These are phyloP conservation scores for Drosera capensis DNA, from an alignment of 148 eudicot genomes.

Conservation along the genomic window DNA sequence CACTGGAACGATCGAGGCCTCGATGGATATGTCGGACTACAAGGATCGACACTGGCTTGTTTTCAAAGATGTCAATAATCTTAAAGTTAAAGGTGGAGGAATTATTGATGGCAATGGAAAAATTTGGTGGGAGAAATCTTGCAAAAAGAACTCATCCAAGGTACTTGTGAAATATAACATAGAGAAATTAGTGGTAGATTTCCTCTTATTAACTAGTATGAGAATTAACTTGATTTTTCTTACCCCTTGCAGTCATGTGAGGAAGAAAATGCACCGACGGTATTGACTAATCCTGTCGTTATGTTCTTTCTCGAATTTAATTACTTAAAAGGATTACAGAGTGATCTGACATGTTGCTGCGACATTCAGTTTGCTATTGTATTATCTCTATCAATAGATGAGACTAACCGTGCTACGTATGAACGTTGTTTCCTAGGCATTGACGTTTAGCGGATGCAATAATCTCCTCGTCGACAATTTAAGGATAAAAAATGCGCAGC, in stretches of 20 bases:
- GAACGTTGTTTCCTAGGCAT: conserved; percentile 28
- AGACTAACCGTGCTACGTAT: not conserved
- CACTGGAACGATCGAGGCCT: too few relatives aligned
- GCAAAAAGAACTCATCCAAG: conserved; percentile 37
- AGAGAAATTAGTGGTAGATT: not conserved
- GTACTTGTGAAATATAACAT: conserved; percentile 32
- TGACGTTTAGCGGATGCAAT: conserved; percentile 44
- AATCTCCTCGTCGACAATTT: conserved; percentile 37
- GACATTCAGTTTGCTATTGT: too few relatives aligned
- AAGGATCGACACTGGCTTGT: too few relatives aligned
- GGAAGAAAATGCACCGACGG: too few relatives aligned
- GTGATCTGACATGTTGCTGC: too few relatives aligned
- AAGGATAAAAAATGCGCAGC: conserved; percentile 45
- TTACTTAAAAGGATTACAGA: too few relatives aligned
- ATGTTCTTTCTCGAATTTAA: too few relatives aligned
- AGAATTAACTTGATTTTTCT: too few relatives aligned
- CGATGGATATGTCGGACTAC: too few relatives aligned
- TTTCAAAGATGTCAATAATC: conserved; percentile 28
- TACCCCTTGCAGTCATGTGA: too few relatives aligned
- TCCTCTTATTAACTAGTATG: not conserved
- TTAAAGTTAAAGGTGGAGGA: conserved; percentile 50
- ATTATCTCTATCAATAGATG: not conserved
- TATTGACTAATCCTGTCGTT: too few relatives aligned
- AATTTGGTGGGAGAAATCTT: conserved; percentile 71
- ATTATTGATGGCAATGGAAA: conserved; percentile 62